phyloP scores from a whole-genome alignment of 2,329 filamentous ascomycete species.

The Venturiaceae sp. region DNA sequence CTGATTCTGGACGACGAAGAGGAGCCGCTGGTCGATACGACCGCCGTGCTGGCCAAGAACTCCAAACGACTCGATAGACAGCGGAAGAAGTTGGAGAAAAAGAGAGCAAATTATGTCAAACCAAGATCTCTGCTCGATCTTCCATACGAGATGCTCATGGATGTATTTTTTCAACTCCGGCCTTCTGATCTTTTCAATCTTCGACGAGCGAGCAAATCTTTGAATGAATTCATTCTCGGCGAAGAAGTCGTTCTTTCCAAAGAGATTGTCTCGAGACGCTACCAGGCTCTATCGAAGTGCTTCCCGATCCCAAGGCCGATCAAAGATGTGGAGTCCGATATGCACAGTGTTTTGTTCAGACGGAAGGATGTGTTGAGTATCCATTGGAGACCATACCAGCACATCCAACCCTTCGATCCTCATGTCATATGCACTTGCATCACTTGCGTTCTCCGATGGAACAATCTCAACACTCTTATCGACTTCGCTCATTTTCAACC shows the following conservation, averaged over 20 bases:
- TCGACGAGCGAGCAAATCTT: conserved; percentile 30
- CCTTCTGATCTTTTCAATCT: conserved; percentile 44
- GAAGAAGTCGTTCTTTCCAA: conserved; percentile 35
- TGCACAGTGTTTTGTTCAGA: conserved; percentile 29
- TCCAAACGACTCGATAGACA: conserved; percentile 45
- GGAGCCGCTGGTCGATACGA: conserved; percentile 40
- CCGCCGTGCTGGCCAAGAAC: conserved; percentile 35
- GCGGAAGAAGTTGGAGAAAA: conserved; percentile 34
- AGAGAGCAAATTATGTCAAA: conserved; percentile 22
- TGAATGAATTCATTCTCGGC: conserved; percentile 32
- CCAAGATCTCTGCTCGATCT: conserved; percentile 33
- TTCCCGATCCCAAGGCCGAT: conserved; percentile 41
- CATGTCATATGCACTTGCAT: conserved; percentile 45
- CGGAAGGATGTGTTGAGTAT: conserved; percentile 35
- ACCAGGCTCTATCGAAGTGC: conserved; percentile 40
- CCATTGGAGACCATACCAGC: conserved; percentile 42
- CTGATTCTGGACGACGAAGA: conserved; percentile 16
- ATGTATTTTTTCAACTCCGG: conserved; percentile 35
- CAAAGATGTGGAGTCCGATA: conserved; percentile 24
- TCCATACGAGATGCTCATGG: conserved; percentile 43
- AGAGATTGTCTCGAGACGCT: conserved; percentile 36
- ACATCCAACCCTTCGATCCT: conserved; percentile 38
- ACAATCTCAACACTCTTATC: conserved; percentile 42
- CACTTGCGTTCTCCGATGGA: conserved; percentile 48
- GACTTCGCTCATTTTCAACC: conserved; percentile 49